phyloP scores from a whole-genome alignment of 371 early-diverging fungal genomes.

The Thermomucor indicae-seudaticae region DNA sequence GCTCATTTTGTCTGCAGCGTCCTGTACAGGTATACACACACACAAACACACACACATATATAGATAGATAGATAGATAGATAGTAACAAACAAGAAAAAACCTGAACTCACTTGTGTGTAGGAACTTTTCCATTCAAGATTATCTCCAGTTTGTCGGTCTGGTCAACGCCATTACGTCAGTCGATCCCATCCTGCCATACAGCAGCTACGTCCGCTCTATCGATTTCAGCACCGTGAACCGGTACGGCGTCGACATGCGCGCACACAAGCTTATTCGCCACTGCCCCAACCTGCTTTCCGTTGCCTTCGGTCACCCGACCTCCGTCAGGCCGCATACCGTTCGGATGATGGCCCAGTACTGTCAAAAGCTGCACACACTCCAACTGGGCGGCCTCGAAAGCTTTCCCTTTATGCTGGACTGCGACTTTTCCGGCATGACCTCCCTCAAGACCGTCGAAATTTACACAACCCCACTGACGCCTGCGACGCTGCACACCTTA shows the following conservation, averaged over 20 bases:
- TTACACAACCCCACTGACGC: slow-evolving; percentile 6
- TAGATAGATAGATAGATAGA: not conserved
- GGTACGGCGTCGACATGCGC: slow-evolving; percentile 14
- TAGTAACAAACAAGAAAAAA: not conserved
- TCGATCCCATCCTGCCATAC: slow-evolving; percentile 4
- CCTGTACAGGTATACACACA: slow-evolving; percentile 8
- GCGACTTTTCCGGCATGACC: slow-evolving; percentile 11
- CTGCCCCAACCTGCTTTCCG: slow-evolving; percentile 8
- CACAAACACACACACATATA: not conserved
- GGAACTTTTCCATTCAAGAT: slow-evolving; percentile 10
- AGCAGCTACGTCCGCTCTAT: slow-evolving; percentile 10
- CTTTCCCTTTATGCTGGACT: slow-evolving; percentile 18
- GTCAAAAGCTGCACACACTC: slow-evolving; percentile 6
- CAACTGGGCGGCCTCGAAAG: slow-evolving; percentile 14
- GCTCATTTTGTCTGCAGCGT: slow-evolving; percentile 13
- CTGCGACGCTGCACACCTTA: slow-evolving; percentile 5
- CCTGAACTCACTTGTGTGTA: not conserved
- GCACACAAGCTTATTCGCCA: slow-evolving; percentile 6
- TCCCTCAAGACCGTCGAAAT: slow-evolving; percentile 4
- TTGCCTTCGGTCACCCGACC: slow-evolving; percentile 16
- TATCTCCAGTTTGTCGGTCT: slow-evolving; percentile 16
- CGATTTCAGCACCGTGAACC: slow-evolving; percentile 13
- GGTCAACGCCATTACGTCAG: slow-evolving; percentile 6
- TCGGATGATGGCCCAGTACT: slow-evolving; percentile 3
- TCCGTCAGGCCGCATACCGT: slow-evolving; percentile 10